Evolutionary conservation across 129 eudicot genomes (phyloP).

Genomic region (Silybum marianum): DNA sequence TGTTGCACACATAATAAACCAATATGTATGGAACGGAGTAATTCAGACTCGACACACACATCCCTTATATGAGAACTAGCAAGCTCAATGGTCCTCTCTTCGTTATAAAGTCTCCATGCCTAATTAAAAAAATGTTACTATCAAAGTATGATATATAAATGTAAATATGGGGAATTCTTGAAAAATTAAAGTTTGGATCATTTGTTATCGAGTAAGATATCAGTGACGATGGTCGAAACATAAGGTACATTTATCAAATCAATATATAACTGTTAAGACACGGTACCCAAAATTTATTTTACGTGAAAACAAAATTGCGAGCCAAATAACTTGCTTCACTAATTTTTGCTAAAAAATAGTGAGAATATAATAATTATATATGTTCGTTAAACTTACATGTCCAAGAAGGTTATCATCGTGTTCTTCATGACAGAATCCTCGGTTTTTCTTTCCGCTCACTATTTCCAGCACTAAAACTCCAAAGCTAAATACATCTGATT

Average conservation of each 20-base stretch:
- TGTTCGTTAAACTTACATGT: slow-evolving; percentile 23
- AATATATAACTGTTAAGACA: no score
- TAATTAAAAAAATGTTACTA: not conserved
- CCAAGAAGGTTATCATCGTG: slow-evolving; percentile 24
- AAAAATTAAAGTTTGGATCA: not conserved
- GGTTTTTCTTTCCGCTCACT: slow-evolving; percentile 24
- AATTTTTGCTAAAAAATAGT: not conserved
- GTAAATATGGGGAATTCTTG: not conserved
- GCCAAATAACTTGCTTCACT: not conserved
- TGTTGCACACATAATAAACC: slow-evolving; percentile 21
- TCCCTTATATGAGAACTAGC: not conserved
- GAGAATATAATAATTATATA: not conserved
- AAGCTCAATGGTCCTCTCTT: slow-evolving; percentile 21
- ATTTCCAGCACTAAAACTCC: slow-evolving; percentile 25
- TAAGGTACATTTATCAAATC: no score
- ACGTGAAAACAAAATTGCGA: not conserved
- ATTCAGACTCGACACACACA: not conserved
- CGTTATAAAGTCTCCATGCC: slow-evolving; percentile 28
- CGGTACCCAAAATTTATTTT: no score
- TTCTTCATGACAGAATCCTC: slow-evolving; percentile 20
- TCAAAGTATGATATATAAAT: not conserved
- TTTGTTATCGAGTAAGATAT: not conserved
- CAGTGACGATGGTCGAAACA: no score
- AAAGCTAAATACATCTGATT: slow-evolving; percentile 25
- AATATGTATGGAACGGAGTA: slow-evolving; percentile 2